Base-by-base conservation (phyloP, 192 early-diverging fungal species). In the Backusella tarrabulga region DNA sequence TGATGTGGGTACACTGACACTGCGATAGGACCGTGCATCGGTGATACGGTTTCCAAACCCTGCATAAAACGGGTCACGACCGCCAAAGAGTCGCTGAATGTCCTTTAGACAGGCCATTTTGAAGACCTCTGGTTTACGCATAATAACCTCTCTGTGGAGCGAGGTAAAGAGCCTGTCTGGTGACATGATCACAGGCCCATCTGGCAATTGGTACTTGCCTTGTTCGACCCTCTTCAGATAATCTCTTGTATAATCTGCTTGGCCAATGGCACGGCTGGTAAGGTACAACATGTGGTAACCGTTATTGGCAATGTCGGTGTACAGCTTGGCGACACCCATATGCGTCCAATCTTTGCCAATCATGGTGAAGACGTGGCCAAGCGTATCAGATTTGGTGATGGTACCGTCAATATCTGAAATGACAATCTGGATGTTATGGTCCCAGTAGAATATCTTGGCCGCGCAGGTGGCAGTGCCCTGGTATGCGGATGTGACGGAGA, bases 321-420 rank as follows among this genome's bases (percentile, higher is more conserved):
- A 99, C 54, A 99, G 87, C 79, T 96, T 97, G 63, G 98, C 98
- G 14, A 99, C 96, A 44, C 98, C 98, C n/a, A 88, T 88, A 82
- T 99, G 98, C 2, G 97, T 99, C 98, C 98, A 99, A 81, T 99
- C 98, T 83, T 90, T 92, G 60, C 98, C 98, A 34, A 98, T 94
- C 93, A 97, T 97, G 54, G 96, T 96, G 85, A 97, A 97, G 15
- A 99, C 87, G 76, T 99, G 98, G 12, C 98, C 98, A 38, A 99
- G 84, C 2, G 92, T 96, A 79, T 99, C 98, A 0, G 96, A 97
- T 84, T 98, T 98, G 68, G 98, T 99, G 76, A 99, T 99, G 4
- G 98, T 99, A 14, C 98, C 98, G 81, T 99, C 98, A 68, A 99
- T 96, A 80, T 99, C 98, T 1, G 96, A 97, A 80, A 99, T 98